These are phyloP conservation scores for Brassica incana DNA, from an alignment of 345 rosid species.

Conservation along the genomic window DNA sequence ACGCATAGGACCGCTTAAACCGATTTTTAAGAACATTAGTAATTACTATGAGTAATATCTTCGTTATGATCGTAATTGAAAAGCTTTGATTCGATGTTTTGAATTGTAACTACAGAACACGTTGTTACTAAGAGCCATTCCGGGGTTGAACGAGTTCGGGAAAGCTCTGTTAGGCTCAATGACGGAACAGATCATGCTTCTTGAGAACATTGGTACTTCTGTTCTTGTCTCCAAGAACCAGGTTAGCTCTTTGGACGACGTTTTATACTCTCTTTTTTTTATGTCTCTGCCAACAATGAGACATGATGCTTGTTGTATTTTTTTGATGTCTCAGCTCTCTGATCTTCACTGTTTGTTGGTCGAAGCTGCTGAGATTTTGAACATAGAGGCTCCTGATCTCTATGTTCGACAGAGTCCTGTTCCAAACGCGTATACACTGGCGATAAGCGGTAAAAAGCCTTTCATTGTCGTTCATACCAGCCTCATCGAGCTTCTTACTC, in stretches of 20 bases:
- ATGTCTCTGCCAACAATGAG: neutral
- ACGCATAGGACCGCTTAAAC: too few relatives aligned
- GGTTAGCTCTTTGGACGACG: conserved; percentile 38
- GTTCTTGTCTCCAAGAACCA: conserved; percentile 87
- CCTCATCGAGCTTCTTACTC: conserved; percentile 85
- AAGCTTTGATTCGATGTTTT: neutral
- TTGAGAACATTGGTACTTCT: conserved; percentile 96
- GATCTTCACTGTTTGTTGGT: conserved; percentile 83
- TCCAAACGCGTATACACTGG: conserved; percentile 91
- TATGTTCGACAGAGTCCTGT: conserved; percentile 93
- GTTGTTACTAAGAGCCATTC: conserved; percentile 78
- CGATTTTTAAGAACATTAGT: too few relatives aligned
- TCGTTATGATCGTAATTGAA: neutral
- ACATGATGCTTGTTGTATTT: neutral
- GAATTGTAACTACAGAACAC: conserved; percentile 64
- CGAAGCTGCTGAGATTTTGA: conserved; percentile 77
- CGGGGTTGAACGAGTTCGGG: conserved; percentile 80
- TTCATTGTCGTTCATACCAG: conserved; percentile 92
- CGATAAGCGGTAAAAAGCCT: conserved; percentile 85
- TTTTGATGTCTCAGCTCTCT: conserved; percentile 56
- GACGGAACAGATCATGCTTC: conserved; percentile 96
- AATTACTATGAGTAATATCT: too few relatives aligned
- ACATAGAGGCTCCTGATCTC: conserved; percentile 83
- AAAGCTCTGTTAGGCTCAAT: conserved; percentile 69
- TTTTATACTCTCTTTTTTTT: neutral